phyloP scores from a whole-genome alignment of 2,329 filamentous ascomycete genomes.

The Phialophora tarda region DNA sequence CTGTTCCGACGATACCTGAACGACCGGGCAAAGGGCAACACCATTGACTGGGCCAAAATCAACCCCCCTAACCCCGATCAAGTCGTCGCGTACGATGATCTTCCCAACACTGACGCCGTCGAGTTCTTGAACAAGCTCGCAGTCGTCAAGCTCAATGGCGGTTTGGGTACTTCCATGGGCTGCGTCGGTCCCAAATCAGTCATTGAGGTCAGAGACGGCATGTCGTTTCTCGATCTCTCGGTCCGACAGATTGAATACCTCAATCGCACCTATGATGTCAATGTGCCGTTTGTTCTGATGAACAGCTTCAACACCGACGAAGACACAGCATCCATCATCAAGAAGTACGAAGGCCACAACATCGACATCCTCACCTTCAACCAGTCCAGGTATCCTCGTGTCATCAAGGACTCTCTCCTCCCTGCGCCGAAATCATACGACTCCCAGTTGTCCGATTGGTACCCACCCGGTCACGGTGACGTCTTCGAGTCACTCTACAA shows the following conservation, averaged over 20 bases:
- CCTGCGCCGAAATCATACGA: slow-evolving; percentile 89
- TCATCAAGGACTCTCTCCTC: slow-evolving; percentile 96
- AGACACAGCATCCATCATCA: slow-evolving; percentile 98
- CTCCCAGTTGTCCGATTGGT: slow-evolving; percentile 94
- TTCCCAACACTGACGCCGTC: slow-evolving; percentile 87
- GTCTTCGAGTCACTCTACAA: slow-evolving; percentile 99
- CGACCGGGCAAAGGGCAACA: slow-evolving; percentile 98
- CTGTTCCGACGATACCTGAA: slow-evolving; percentile 98
- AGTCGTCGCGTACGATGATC: slow-evolving; percentile 91
- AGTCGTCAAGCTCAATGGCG: slow-evolving; percentile 98
- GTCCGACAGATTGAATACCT: slow-evolving; percentile 99
- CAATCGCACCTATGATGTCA: slow-evolving; percentile 96
- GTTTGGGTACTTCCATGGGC: slow-evolving; percentile 98
- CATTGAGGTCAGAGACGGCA: slow-evolving; percentile 98
- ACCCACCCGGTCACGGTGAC: slow-evolving; percentile 98
- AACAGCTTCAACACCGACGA: slow-evolving; percentile 99
- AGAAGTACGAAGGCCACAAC: slow-evolving; percentile 99
- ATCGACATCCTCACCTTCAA: slow-evolving; percentile 99
- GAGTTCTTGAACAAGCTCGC: slow-evolving; percentile 96
- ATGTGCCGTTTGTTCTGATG: slow-evolving; percentile 98
- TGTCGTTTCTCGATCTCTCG: slow-evolving; percentile 99
- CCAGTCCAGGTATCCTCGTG: slow-evolving; percentile 97
- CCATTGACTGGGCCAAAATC: slow-evolving; percentile 95
- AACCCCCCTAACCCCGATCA: slow-evolving; percentile 89
- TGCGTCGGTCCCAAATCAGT: slow-evolving; percentile 99